phyloP scores from a whole-genome alignment of 2,329 filamentous ascomycete genomes.

The Botrytis pseudocinerea region DNA sequence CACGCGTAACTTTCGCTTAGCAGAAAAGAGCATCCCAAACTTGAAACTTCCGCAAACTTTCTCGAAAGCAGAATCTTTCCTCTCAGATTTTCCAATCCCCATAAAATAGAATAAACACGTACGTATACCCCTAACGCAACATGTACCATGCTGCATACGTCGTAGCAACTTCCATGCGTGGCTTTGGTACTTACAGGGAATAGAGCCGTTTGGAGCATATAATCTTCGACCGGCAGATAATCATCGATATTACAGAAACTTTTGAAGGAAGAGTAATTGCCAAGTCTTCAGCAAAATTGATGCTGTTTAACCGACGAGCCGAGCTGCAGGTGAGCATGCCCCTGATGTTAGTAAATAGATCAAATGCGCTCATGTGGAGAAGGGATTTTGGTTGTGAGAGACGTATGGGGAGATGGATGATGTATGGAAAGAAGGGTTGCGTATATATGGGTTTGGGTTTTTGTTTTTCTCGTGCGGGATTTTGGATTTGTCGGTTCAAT shows the following conservation, averaged over 20 bases:
- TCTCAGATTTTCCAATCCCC: no score
- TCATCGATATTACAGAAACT: no score
- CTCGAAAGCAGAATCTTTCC: background rate
- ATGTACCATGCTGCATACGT: no score
- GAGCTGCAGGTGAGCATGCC: background rate
- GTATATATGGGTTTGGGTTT: background rate
- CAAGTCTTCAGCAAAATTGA: background rate
- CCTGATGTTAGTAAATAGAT: background rate
- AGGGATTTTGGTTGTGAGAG: background rate
- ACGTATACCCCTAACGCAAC: no score
- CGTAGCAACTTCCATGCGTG: background rate
- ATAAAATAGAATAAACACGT: no score
- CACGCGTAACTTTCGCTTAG: no score
- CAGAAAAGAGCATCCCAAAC: background rate
- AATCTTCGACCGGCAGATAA: background rate
- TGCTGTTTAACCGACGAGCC: background rate
- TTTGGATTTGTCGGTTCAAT: background rate
- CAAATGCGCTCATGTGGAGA: background rate
- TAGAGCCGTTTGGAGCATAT: background rate
- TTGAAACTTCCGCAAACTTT: background rate
- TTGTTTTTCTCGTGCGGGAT: background rate
- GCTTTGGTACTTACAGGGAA: background rate
- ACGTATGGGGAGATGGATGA: background rate
- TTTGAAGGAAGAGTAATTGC: background rate
- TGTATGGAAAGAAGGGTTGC: background rate